A percentile compares a stretch with the other conserved stretches of the same genome.
Evolutionary conservation across 2,329 filamentous ascomycete species (phyloP).

Genomic region (Stagonosporopsis tanaceti): DNA sequence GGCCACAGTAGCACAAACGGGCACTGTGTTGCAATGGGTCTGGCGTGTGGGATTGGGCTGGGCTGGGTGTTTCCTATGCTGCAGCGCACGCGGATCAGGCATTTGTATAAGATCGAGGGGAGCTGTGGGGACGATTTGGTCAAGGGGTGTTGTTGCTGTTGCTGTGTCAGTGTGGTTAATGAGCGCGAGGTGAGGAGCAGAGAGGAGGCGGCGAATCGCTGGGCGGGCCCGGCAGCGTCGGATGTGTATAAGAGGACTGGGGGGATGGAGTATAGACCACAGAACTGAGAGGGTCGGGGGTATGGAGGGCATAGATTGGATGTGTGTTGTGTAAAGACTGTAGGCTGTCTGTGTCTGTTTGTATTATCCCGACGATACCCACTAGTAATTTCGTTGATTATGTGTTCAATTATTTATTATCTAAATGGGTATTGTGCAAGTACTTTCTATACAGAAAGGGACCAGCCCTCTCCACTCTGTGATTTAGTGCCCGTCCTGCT

Average conservation of each 20-base stretch:
- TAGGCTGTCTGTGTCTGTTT: neutral
- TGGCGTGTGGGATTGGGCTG: conserved; percentile 50
- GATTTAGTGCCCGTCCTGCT: neutral
- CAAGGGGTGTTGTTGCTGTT: conserved; percentile 51
- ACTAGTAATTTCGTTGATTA: neutral
- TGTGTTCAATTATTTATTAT: neutral
- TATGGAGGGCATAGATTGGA: neutral
- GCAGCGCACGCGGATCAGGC: conserved; percentile 51
- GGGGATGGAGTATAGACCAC: conserved; percentile 49
- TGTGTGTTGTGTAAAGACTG: neutral
- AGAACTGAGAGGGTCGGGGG: conserved; percentile 26
- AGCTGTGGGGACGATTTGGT: conserved; percentile 46
- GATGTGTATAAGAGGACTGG: conserved; percentile 40
- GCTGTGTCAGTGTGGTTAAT: conserved; percentile 54
- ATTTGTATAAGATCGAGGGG: conserved; percentile 55
- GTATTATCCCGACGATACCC: neutral
- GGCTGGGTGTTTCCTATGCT: conserved; percentile 50
- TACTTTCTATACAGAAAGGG: neutral
- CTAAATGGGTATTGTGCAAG: too few species aligned
- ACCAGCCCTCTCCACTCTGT: neutral
- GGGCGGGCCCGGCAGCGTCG: conserved; percentile 49
- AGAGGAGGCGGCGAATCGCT: conserved; percentile 52
- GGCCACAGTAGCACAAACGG: conserved; percentile 48
- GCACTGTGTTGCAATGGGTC: conserved; percentile 50
- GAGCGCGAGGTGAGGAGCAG: conserved; percentile 55